Conservation (phyloP, 2,329 filamentous ascomycete genomes). For the Pezicula neosporulosa region DNA sequence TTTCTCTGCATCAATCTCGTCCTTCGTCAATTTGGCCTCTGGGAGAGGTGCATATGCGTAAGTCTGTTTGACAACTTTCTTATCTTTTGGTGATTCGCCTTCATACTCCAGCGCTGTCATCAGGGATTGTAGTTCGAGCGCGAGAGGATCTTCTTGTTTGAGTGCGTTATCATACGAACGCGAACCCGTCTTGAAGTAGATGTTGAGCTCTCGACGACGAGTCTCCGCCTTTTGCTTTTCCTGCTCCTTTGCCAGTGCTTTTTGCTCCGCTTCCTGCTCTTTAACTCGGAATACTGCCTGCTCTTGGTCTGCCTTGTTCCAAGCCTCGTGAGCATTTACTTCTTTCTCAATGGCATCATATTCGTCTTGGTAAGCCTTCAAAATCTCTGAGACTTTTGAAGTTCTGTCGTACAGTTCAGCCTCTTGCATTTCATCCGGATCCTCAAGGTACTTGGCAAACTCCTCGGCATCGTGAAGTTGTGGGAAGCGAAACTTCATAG, state of each 20-base stretch:
- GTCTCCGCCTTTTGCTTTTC: too few relatives aligned
- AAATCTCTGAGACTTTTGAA: slow-evolving; percentile 10
- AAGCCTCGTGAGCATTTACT: slow-evolving; percentile 17
- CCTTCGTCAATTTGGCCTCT: slow-evolving; percentile 17
- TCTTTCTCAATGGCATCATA: slow-evolving; percentile 21
- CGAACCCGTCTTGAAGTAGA: too few relatives aligned
- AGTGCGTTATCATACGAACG: too few relatives aligned
- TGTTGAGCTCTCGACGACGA: too few relatives aligned
- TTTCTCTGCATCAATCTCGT: slow-evolving; percentile 19
- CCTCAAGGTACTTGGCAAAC: slow-evolving; percentile 22
- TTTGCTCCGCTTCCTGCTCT: too few relatives aligned
- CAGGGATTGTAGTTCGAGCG: too few relatives aligned
- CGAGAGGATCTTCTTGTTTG: too few relatives aligned
- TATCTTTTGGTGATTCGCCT: slow-evolving; percentile 1
- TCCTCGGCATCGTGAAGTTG: slow-evolving; percentile 17
- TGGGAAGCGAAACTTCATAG: slow-evolving; percentile 14
- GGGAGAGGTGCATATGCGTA: slow-evolving; percentile 18
- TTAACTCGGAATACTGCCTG: too few relatives aligned
- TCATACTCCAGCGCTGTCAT: neutral
- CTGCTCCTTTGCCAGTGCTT: too few relatives aligned
- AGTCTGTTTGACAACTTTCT: slow-evolving; percentile 3
- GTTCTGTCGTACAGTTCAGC: slow-evolving; percentile 22
- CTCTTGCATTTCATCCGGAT: slow-evolving; percentile 19
- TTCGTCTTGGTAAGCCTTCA: slow-evolving; percentile 22
- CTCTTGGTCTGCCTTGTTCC: slow-evolving; percentile 12